Evolutionary conservation across 768 basidiomycete genomes (phyloP).

Genomic region (Mycena rebaudengoi): DNA sequence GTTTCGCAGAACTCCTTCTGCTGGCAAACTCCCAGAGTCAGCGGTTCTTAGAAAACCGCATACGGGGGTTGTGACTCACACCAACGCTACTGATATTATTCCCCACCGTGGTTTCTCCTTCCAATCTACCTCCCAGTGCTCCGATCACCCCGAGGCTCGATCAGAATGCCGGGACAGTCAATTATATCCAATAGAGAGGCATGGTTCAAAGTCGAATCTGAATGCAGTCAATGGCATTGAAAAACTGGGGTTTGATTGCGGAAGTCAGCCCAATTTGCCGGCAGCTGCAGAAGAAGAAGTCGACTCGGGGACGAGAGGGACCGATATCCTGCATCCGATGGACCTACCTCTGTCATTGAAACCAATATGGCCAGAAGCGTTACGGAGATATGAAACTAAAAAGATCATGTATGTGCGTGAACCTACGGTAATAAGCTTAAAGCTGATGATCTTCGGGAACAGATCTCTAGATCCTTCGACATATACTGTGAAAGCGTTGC

Average conservation of each 20-base stretch:
- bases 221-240: too few species aligned
- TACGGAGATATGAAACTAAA: neutral
- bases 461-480: neutral
- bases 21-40: too few species aligned
- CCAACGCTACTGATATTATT: too few species aligned
- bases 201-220: too few species aligned
- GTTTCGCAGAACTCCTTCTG: too few species aligned
- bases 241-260: neutral
- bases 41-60: too few species aligned
- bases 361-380: neutral
- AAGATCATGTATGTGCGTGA: neutral
- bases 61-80: too few species aligned
- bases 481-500: neutral
- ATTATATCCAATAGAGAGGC: too few species aligned
- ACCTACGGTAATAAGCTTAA: neutral
- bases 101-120: too few species aligned
- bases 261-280: neutral
- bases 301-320: neutral
- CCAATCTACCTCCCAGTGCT: too few species aligned
- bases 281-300: neutral
- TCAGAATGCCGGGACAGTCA: too few species aligned
- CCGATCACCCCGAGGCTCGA: too few species aligned
- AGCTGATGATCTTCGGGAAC: neutral
- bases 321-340: conserved; percentile 1
- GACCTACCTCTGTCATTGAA: neutral